Base-by-base conservation (phyloP, 2,329 filamentous ascomycete species). In the Colletotrichum eleusines region DNA sequence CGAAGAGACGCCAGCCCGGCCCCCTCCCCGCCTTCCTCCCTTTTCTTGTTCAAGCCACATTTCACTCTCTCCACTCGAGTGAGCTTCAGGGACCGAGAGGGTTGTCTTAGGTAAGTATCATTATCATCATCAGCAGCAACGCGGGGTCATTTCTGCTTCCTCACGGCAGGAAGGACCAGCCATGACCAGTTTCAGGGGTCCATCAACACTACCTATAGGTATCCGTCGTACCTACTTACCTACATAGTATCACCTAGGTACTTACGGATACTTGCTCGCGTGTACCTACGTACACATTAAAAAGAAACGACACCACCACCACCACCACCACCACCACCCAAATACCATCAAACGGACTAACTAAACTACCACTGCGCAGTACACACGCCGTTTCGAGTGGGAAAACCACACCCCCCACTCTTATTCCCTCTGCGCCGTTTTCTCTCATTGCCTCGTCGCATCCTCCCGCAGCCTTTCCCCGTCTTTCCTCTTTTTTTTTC, bases 171-270 rank as follows among this genome's bases (percentile, higher is more conserved):
- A 63, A n/a, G n/a, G n/a, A n/a, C n/a, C n/a, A n/a, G n/a, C 28
- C 55, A 53, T 33, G 57, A 46, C 42, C 28, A 38, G 64, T 68
- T 68, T 71, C 68, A 71, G 68, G 68, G 68, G 68, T 68, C 68
- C 64, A 53, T 71, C 20, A n/a, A 59, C 16, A n/a, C n/a, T n/a
- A n/a, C n/a, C n/a, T n/a, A n/a, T n/a, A n/a, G n/a, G n/a, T n/a
- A n/a, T n/a, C n/a, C n/a, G n/a, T n/a, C 3, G 40, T 42, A 44
- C 42, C 42, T 44, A n/a, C 42, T 7, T 42, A 18, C 40, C 40
- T 18, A 20, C 16, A 7, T 7, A 18, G 16, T 20, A 1, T 20
- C 7, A 40, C 38, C 33, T 7, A 33, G 9, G 7, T 35, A 35
- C 33, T 5, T 35, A 35, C n/a, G n/a, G n/a, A n/a, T n/a, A n/a